Conservation (phyloP, 164 flowering plant species). For the Chloranthus sessilifolius region DNA sequence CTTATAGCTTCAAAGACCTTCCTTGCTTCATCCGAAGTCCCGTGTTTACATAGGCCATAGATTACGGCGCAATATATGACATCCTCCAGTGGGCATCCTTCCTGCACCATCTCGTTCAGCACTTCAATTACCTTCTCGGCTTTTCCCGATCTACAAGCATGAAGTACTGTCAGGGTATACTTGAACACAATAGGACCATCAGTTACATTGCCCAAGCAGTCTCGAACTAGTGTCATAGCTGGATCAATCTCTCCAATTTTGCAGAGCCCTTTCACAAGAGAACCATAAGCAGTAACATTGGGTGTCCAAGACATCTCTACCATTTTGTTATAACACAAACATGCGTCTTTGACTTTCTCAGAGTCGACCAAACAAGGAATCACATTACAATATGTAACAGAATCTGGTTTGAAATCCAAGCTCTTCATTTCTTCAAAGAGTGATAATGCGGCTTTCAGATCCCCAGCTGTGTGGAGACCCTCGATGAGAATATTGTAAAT, state of each 20-base stretch:
- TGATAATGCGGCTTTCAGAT: slow-evolving; percentile 44
- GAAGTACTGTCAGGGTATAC: slow-evolving; percentile 60
- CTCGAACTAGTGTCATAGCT: slow-evolving; percentile 71
- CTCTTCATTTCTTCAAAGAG: slow-evolving; percentile 56
- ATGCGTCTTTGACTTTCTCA: slow-evolving; percentile 61
- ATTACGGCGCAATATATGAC: slow-evolving; percentile 61
- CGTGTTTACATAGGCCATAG: slow-evolving; percentile 78
- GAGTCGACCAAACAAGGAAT: slow-evolving; percentile 57
- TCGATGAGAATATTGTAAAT: slow-evolving; percentile 68
- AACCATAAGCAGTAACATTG: slow-evolving; percentile 55
- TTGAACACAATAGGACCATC: slow-evolving; percentile 84
- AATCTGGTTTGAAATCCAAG: slow-evolving; percentile 44
- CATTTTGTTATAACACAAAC: slow-evolving; percentile 56
- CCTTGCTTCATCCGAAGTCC: slow-evolving; percentile 76
- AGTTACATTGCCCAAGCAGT: slow-evolving; percentile 63
- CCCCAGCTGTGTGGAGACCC: slow-evolving; percentile 49
- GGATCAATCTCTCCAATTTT: slow-evolving; percentile 67
- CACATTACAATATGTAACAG: slow-evolving; percentile 52
- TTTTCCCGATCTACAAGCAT: slow-evolving; percentile 55
- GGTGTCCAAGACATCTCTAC: slow-evolving; percentile 52
- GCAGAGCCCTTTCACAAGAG: slow-evolving; percentile 78
- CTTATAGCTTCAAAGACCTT: slow-evolving; percentile 57
- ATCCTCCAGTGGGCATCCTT: slow-evolving; percentile 49
- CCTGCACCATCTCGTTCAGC: slow-evolving; percentile 70
- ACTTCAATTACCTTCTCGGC: slow-evolving; percentile 71